A percentile compares a stretch with the other conserved stretches of the same genome.
phyloP scores from a whole-genome alignment of 805 yeast genomes.

The Maudiozyma serrabonitensis region DNA sequence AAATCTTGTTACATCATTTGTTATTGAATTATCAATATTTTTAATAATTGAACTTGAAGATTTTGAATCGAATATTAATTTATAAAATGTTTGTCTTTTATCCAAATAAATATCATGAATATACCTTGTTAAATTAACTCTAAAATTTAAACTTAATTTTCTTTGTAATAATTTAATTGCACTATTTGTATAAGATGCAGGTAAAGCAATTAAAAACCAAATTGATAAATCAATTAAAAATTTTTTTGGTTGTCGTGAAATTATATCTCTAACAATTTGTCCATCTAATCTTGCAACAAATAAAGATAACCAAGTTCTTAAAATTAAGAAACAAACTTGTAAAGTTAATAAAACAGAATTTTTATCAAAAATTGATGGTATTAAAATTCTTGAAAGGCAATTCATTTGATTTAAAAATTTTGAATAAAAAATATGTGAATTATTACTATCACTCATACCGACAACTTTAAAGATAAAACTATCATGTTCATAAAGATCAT shows the following conservation, averaged over 20 bases:
- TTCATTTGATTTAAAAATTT: constrained; percentile 61
- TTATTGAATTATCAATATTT: constrained; percentile 71
- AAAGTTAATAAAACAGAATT: constrained; percentile 56
- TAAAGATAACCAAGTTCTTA: constrained; percentile 81
- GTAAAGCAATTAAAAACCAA: constrained; percentile 87
- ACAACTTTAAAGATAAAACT: constrained; percentile 21
- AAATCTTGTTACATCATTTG: constrained; percentile 75
- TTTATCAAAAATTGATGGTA: constrained; percentile 63
- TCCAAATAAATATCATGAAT: constrained; percentile 86
- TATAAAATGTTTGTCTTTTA: constrained; percentile 71
- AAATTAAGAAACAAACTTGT: constrained; percentile 64
- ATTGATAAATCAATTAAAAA: constrained; percentile 69
- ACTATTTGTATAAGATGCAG: constrained; percentile 87
- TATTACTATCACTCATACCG: constrained; percentile 16
- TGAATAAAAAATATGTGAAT: constrained; percentile 38
- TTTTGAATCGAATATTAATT: constrained; percentile 51
- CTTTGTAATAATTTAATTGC: constrained; percentile 75
- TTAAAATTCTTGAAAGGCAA: constrained; percentile 70
- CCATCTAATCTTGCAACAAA: constrained; percentile 86
- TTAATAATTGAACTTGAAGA: constrained; percentile 36
- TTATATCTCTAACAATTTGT: constrained; percentile 80
- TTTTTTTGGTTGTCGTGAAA: constrained; percentile 66
- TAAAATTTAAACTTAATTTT: constrained; percentile 69
- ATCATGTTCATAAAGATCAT: constrained; percentile 27
- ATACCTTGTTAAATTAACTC: constrained; percentile 75